phyloP scores from a whole-genome alignment of 2,329 filamentous ascomycete species.

The Arthrobotrys sphaeroides region DNA sequence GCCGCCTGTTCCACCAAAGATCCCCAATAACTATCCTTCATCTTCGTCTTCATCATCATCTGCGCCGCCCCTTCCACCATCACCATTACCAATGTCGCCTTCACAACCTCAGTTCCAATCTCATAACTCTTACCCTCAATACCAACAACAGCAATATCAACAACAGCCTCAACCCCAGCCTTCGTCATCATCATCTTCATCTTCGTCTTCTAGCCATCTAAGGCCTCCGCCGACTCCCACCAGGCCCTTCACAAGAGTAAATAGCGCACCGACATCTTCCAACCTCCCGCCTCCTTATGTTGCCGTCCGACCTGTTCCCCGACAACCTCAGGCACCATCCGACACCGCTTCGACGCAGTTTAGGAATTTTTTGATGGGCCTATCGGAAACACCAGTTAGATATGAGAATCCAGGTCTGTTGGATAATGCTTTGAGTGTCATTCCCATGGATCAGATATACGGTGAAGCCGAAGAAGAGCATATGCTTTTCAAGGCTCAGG shows the following conservation, averaged over 20 bases:
- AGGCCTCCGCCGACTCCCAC: conserved; percentile 47
- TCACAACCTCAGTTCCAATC: conserved; percentile 12
- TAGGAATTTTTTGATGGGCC: conserved; percentile 80
- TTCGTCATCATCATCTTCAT: conserved; percentile 59
- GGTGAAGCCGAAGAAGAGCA: conserved; percentile 92
- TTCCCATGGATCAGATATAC: conserved; percentile 91
- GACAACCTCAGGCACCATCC: conserved; percentile 77
- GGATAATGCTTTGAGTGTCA: conserved; percentile 86
- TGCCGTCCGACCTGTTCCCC: conserved; percentile 64
- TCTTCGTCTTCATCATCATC: conserved; percentile 43
- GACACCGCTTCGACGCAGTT: conserved; percentile 78
- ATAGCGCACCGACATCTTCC: conserved; percentile 54
- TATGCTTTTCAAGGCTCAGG: conserved; percentile 85
- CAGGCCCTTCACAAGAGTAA: conserved; percentile 59
- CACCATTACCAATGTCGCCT: conserved; percentile 55
- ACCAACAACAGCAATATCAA: conserved; percentile 14
- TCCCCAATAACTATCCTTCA: conserved; percentile 48
- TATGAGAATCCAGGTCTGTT: conserved; percentile 96
- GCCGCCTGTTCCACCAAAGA: conserved; percentile 58
- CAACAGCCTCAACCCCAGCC: conserved; percentile 50
- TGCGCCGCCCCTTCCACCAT: neutral
- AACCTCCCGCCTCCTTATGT: conserved; percentile 69
- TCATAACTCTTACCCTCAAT: conserved; percentile 8
- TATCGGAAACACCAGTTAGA: conserved; percentile 87
- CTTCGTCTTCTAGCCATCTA: conserved; percentile 60